Evolutionary conservation across 305 asterid genomes (phyloP).

Genomic region (Rubia balearica): DNA sequence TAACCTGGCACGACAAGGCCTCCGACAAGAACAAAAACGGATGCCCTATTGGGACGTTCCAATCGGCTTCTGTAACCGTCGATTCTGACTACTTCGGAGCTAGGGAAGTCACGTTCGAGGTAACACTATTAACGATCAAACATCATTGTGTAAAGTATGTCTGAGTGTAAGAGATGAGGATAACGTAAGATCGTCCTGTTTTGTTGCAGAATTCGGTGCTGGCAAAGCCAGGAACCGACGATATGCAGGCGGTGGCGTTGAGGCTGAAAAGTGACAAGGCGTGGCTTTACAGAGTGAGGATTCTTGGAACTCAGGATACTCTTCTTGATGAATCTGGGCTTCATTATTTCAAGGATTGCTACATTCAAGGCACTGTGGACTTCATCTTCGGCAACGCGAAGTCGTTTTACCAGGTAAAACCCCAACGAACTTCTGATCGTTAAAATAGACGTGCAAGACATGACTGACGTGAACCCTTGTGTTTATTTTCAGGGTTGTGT

Average conservation of each 20-base stretch:
- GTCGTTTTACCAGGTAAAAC: constrained; percentile 54
- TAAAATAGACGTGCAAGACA: background rate
- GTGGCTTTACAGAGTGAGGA: constrained; percentile 49
- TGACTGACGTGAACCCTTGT: background rate
- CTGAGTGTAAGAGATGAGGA: too few relatives aligned
- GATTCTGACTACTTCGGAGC: constrained; percentile 63
- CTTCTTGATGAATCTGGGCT: constrained; percentile 59
- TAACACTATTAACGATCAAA: background rate
- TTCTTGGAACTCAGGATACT: constrained; percentile 76
- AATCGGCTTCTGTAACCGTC: constrained; percentile 44
- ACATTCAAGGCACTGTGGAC: constrained; percentile 67
- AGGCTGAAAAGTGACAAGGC: constrained; percentile 56
- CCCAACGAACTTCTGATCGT: background rate
- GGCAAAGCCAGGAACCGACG: constrained; percentile 26
- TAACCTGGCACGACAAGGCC: constrained; percentile 60
- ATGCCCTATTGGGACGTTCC: constrained; percentile 32
- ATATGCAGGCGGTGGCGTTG: constrained; percentile 75
- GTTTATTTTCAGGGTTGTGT: constrained; percentile 38
- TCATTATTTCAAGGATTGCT: constrained; percentile 55
- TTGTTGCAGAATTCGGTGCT: constrained; percentile 39
- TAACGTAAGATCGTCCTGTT: too few relatives aligned
- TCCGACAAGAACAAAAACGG: constrained; percentile 29
- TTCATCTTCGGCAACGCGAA: constrained; percentile 73
- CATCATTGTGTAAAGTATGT: background rate
- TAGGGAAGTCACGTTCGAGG: constrained; percentile 52